Percentiles rank a stretch among this genome's conserved stretches.
These are phyloP conservation scores for Ailanthus altissimus DNA, from an alignment of 345 rosid species.

Conservation along the genomic window DNA sequence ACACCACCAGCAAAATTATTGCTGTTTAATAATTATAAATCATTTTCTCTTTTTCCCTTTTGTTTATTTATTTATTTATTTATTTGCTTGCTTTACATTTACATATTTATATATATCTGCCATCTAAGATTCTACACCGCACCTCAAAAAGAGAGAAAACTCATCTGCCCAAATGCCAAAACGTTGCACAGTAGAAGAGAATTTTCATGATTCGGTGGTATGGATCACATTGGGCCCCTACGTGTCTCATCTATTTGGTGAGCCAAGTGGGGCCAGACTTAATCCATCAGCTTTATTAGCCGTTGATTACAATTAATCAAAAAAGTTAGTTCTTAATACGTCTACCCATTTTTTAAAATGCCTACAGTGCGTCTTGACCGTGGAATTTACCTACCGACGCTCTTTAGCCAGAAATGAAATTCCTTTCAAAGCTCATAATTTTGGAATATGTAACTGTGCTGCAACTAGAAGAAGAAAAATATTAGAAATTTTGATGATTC, in stretches of 20 bases:
- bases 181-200: constrained; percentile 6
- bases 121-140: constrained; percentile 2
- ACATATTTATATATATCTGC: too few relatives aligned
- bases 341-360: too few relatives aligned
- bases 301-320: constrained; percentile 11
- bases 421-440: not conserved
- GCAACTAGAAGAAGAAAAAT: too few relatives aligned
- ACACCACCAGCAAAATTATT: constrained; percentile 46
- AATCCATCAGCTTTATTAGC: not conserved
- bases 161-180: not conserved
- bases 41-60: constrained; percentile 13
- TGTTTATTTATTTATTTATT: not conserved
- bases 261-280: not conserved
- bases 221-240: not conserved
- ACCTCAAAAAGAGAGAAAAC: not conserved
- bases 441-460: not conserved
- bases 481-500: too few relatives aligned
- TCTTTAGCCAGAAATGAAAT: not conserved
- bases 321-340: not conserved
- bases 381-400: not conserved
- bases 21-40: constrained; percentile 45
- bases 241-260: not conserved
- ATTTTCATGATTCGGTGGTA: constrained; percentile 2
- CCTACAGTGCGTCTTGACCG: constrained; percentile 10
- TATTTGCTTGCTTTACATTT: not conserved